Evolutionary conservation across 306 rosid species (phyloP).

Genomic region (Prunus fruticosa): DNA sequence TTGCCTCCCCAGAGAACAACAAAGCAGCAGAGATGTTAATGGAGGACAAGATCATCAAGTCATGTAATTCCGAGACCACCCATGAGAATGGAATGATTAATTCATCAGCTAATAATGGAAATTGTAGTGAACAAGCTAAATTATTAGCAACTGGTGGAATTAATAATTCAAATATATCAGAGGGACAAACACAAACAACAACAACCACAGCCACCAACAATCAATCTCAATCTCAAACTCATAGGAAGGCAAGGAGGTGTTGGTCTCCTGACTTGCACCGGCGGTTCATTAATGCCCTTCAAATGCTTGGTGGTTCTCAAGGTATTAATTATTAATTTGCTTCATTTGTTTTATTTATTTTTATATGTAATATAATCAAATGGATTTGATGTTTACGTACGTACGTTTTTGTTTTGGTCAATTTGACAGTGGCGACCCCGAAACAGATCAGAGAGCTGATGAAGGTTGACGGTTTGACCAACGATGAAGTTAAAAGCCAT

Average conservation of each 20-base stretch:
- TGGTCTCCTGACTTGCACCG: constrained; percentile 99
- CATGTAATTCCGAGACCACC: constrained; percentile 15
- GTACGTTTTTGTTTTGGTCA: constrained; percentile 5
- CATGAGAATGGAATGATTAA: background rate
- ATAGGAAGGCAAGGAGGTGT: constrained; percentile 93
- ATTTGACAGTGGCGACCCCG: constrained; percentile 84
- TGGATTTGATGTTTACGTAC: background rate
- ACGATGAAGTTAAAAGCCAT: constrained; percentile 99
- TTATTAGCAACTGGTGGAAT: background rate
- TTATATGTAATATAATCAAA: background rate
- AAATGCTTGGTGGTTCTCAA: constrained; percentile 98
- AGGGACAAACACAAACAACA: background rate
- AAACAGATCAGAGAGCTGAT: constrained; percentile 97
- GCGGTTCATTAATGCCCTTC: constrained; percentile 93
- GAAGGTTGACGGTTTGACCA: constrained; percentile 99
- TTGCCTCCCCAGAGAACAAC: constrained; percentile 40
- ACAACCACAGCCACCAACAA: background rate
- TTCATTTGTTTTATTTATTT: background rate
- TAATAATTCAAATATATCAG: background rate
- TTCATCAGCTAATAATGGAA: background rate
- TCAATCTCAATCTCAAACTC: constrained; percentile 45
- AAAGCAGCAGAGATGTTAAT: background rate
- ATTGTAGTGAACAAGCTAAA: background rate
- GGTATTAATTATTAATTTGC: constrained; percentile 26
- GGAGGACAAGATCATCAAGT: constrained; percentile 34